Base-by-base conservation (phyloP, 2,329 filamentous ascomycete species). In the Zarea fungicola region DNA sequence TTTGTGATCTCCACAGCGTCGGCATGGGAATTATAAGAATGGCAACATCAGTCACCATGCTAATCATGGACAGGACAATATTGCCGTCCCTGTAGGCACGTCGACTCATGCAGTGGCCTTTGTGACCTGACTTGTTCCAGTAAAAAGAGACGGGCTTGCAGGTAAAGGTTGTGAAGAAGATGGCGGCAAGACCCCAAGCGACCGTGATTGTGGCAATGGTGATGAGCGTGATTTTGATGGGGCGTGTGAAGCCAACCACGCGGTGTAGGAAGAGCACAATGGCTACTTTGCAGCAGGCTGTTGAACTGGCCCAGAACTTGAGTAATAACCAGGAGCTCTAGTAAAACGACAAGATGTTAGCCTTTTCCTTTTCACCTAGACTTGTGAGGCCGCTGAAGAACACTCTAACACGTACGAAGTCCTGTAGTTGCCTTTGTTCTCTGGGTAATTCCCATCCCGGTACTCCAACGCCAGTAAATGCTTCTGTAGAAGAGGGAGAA, bases 221-320 rank as follows among this genome's bases (percentile, higher is more conserved):
- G 4, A 47, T 14, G n/a, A 50, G 48, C 7, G 19, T 28, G 16
- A n/a, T 16, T 22, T 41, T 46, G 22, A 46, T 22, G 9, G 34
- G 37, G 34, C 48, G 35, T 23, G 26, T 47, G 36, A 46, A 50
- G 28, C 42, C 42, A 31, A 50, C 42, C 7, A 32, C 48, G 14
- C 48, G 42, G 11, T 32, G 42, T n/a, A 50, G 18, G 18, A 50
- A 50, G 37, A 50, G 29, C 8, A 50, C 42, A 37, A 50, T 50
- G 35, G 48, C 42, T 5, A 50, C 36, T 34, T 50, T 50, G 42
- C 42, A 46, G 31, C 42, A 47, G 16, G 48, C 48, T 5, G 29
- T 50, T 13, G 48, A 50, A 29, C 26, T 34, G 26, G 48, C 42
- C 48, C 48, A 50, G 23, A 50, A 50, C 13, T 50, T 50, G 22